Evolutionary conservation across 441 rosid genomes (phyloP).

Genomic region (Lepidium campestre): DNA sequence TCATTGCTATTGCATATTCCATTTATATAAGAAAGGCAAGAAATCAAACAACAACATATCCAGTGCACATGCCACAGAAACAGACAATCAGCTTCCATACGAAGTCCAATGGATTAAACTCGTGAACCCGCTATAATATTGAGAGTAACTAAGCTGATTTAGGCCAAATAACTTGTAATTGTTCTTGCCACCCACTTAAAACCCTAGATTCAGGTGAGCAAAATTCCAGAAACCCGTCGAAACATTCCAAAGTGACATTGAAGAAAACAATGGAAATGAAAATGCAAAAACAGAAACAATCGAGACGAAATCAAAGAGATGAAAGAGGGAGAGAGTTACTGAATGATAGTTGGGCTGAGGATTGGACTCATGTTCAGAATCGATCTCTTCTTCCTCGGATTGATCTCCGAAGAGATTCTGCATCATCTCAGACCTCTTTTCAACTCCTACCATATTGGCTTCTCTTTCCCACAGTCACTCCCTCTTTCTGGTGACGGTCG

Average conservation of each 20-base stretch:
- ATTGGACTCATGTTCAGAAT: conserved; percentile 94
- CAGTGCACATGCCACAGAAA: neutral
- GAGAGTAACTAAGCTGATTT: neutral
- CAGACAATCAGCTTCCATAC: neutral
- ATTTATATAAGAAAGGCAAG: neutral
- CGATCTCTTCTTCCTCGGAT: conserved; percentile 84
- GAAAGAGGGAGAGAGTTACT: conserved; percentile 28
- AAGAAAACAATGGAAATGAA: neutral
- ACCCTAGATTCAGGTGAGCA: conserved; percentile 2
- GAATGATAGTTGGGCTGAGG: conserved; percentile 81
- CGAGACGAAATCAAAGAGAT: neutral
- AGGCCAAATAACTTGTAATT: neutral
- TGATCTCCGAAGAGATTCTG: conserved; percentile 93
- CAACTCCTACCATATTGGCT: conserved; percentile 46
- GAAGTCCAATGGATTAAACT: neutral
- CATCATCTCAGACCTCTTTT: conserved; percentile 94
- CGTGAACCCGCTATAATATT: neutral
- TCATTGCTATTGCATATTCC: neutral
- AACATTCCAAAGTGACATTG: neutral
- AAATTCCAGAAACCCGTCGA: neutral
- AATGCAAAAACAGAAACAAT: neutral
- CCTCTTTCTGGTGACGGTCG: neutral
- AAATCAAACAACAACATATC: conserved; percentile 7
- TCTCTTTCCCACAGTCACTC: neutral
- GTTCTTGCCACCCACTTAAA: neutral